Evolutionary conservation across 495 filamentous ascomycete genomes (phyloP).

Genomic region (Halenospora varia): DNA sequence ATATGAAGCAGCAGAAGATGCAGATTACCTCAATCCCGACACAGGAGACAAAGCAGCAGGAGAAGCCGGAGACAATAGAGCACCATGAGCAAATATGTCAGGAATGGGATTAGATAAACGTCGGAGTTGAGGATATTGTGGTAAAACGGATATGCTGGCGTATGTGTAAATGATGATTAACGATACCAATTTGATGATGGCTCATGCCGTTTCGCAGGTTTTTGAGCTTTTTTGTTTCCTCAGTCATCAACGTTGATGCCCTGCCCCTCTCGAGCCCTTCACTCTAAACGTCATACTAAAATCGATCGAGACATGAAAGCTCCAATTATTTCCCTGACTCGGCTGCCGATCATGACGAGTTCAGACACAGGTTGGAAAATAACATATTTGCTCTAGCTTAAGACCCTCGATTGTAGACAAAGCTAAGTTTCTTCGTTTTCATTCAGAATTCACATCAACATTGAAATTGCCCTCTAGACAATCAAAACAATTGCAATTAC

Average conservation of each 20-base stretch:
- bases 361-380: too few species aligned
- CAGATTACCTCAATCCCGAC: conserved; percentile 63
- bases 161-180: conserved; percentile 18
- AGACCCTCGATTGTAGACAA: too few species aligned
- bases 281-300: not conserved
- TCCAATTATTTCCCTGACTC: too few species aligned
- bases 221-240: conserved; percentile 3
- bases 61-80: conserved; percentile 22
- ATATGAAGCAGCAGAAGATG: conserved; percentile 91
- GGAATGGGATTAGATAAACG: not conserved
- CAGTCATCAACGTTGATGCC: conserved; percentile 2
- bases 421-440: not conserved
- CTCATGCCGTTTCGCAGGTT: not conserved
- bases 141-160: conserved; percentile 4
- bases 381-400: too few species aligned
- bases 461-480: not conserved
- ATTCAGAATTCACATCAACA: not conserved
- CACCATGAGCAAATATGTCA: conserved; percentile 8
- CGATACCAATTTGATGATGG: conserved; percentile 18
- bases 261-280: not conserved
- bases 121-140: conserved; percentile 8
- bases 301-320: too few species aligned
- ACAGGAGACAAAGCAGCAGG: conserved; percentile 14
- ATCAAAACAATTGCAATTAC: not conserved
- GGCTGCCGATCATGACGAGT: too few species aligned